Evolutionary conservation across 176 grass and related monocot genomes (phyloP).

Genomic region (Carex kokanica): DNA sequence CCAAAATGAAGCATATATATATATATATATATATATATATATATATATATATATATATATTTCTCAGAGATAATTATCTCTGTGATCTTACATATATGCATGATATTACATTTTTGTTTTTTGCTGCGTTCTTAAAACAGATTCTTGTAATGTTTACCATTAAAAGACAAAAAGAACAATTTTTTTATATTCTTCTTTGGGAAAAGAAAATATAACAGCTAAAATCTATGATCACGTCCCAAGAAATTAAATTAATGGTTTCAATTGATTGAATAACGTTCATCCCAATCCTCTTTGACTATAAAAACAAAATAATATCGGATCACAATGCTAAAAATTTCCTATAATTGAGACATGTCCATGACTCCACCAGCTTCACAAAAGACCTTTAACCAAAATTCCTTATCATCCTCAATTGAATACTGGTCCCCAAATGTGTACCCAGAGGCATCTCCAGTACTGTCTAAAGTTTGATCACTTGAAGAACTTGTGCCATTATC

Average conservation of each 20-base stretch:
- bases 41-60: too few relatives aligned
- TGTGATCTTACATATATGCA: too few relatives aligned
- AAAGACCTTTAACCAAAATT: constrained; percentile 72
- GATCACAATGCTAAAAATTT: background rate
- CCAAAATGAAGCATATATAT: background rate
- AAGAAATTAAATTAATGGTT: background rate
- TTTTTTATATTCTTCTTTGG: background rate
- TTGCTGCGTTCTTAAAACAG: too few relatives aligned
- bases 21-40: too few relatives aligned
- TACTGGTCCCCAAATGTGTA: background rate
- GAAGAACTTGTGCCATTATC: constrained; percentile 14
- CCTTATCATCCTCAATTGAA: constrained; percentile 44
- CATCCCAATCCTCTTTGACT: background rate
- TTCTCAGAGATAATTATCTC: too few relatives aligned
- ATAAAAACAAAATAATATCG: background rate
- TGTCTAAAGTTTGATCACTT: constrained; percentile 14
- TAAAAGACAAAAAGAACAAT: background rate
- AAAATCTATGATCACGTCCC: background rate
- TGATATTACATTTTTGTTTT: too few relatives aligned
- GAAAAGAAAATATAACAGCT: background rate
- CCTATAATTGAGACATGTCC: constrained; percentile 28
- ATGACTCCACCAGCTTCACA: constrained; percentile 55
- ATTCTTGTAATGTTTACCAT: background rate
- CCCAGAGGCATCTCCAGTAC: background rate
- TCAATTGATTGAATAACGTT: background rate